Evolutionary conservation across 345 rosid species (phyloP), one percentile per base, ranked within the genome.

Genomic region (Garcia nutans): DNA sequence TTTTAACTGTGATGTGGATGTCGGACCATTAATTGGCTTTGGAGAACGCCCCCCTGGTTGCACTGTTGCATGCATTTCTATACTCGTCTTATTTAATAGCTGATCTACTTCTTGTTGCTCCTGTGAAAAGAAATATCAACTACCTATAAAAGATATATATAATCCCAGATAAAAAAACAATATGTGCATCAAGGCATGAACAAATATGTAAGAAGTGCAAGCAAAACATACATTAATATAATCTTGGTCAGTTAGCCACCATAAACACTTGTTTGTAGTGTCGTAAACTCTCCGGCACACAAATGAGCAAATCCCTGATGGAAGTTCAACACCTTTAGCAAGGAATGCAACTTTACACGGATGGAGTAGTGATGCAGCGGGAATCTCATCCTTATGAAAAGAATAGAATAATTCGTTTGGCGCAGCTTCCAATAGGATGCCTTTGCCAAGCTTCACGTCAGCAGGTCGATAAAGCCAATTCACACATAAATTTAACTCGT

Each of bases 331-430:
- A 55, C 92, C 94, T 89, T 85, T 88, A 8, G 90, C 90, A 76
- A 96, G 96, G 76, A 96, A 96, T 79, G 94, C 82, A 82, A 96
- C 96, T 88, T 96, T 96, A 89, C 99, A 96, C 26, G 91, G 98
- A 83, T 96, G 99, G 37, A 95, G 87, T 80, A 95, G 76, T 0
- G 96, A 93, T 77, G 87, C 96, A 82, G 96, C 94, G 72, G 93
- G 88, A 83, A 86, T 95, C 82, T 86, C 90, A 91, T 91, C 99
- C 94, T 90, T 81, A 65, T 95, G 97, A 86, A 95, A 93, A 78
- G 99, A 95, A 75, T 91, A 95, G 67, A 95, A 95, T 72, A 95
- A 55, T 84, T 95, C 94, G 94, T 95, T 95, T 8, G 99, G 99
- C 89, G 84, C 87, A 76, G 96, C 92, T 62, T 95, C 99, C 82